Evolutionary conservation across 257 asterid species (phyloP).

Genomic region (Solanum sitiens): DNA sequence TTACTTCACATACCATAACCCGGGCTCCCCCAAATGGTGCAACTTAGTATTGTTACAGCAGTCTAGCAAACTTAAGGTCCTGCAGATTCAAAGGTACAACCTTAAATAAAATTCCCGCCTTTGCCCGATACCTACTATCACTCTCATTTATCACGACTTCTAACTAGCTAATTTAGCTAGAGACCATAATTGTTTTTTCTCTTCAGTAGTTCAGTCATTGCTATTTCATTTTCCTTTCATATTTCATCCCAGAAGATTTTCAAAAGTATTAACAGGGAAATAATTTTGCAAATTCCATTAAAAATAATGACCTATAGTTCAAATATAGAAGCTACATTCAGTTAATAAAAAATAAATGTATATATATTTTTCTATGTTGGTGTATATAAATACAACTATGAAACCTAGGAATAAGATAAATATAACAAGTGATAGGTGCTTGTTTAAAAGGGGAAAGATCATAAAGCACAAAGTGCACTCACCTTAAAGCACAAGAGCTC

Average conservation of each 20-base stretch:
- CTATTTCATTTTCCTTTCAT: not conserved
- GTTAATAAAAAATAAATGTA: not conserved
- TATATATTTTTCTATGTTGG: not conserved
- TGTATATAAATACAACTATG: not conserved
- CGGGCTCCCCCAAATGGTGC: not conserved
- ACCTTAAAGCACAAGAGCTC: slow-evolving; percentile 79
- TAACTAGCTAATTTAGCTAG: not conserved
- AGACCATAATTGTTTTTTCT: not conserved
- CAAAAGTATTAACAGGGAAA: not conserved
- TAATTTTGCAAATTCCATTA: not conserved
- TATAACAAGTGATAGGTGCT: not conserved
- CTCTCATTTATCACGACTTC: not conserved
- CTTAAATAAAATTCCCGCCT: not conserved
- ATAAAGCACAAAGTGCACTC: slow-evolving; percentile 18
- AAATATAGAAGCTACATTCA: not conserved
- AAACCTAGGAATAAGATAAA: not conserved
- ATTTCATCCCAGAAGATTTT: not conserved
- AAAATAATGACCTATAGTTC: not conserved
- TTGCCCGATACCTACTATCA: not conserved
- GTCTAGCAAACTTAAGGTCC: not conserved
- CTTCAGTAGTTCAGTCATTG: not conserved
- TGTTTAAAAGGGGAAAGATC: not conserved
- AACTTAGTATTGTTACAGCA: not conserved
- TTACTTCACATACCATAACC: not conserved
- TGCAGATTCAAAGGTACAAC: not conserved